Conservation (phyloP, 805 yeast species). For the Lipomyces japonicus region DNA sequence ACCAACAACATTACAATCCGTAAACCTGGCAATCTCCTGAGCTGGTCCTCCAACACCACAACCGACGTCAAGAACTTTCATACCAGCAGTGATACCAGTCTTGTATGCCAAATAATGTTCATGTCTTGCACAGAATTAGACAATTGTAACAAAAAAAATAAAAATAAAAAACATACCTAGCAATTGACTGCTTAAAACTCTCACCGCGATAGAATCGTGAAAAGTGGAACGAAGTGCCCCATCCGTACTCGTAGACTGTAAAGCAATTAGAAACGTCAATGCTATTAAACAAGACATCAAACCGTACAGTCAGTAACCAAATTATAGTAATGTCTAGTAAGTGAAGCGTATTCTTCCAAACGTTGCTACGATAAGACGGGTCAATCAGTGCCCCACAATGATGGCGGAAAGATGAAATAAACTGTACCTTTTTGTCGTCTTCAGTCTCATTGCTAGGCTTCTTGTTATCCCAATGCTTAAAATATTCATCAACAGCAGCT, state of each 20-base stretch:
- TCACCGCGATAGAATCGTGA: conserved; percentile 92
- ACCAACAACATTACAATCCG: conserved; percentile 82
- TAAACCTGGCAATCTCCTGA: conserved; percentile 88
- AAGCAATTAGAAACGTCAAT: neutral
- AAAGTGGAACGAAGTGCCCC: conserved; percentile 99
- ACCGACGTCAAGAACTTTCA: conserved; percentile 94
- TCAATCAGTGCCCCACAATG: too few species aligned
- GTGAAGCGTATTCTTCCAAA: conserved; percentile 78
- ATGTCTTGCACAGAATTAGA: conserved; percentile 54
- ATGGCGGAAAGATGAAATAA: neutral
- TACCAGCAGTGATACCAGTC: conserved; percentile 72
- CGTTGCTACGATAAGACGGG: too few species aligned
- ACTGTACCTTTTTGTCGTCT: conserved; percentile 40
- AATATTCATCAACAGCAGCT: conserved; percentile 82
- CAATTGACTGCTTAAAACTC: conserved; percentile 88
- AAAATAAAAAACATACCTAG: conserved; percentile 39
- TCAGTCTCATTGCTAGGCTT: conserved; percentile 64
- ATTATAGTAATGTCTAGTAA: conserved; percentile 94
- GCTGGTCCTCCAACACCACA: conserved; percentile 99
- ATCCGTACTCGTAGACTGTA: conserved; percentile 86
- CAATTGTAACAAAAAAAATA: neutral
- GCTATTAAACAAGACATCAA: neutral
- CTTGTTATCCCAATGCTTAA: conserved; percentile 97
- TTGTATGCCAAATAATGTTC: conserved; percentile 90
- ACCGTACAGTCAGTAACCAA: conserved; percentile 76